Evolutionary conservation across 75 land plant genomes (phyloP), one percentile per base, ranked within the genome.

Genomic region (Picea sitchensis): DNA sequence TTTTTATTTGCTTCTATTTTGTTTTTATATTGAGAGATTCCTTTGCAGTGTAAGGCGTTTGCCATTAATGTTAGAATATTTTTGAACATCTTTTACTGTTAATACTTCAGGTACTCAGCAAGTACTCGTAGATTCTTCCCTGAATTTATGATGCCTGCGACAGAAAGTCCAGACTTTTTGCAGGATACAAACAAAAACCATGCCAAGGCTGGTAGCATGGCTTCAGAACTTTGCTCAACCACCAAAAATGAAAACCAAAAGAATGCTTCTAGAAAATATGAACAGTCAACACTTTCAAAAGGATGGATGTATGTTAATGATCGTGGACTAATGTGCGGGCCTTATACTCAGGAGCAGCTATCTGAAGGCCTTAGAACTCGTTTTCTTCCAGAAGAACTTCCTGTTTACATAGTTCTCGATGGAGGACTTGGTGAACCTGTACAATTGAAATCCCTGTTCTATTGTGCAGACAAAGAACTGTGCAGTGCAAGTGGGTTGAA

Each of bases 291-390:
- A 38, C 36, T 47, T 41, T 41, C 9, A 41, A 41, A 47, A 38
- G 51, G 73, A 20, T 69, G 73, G 73, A 71, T 71, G 73, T 44
- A 71, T 44, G 73, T 71, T 71, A 71, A 71, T 71, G 21, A 71
- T 71, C 23, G 26, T 32, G 73, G 73, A 20, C 13, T 38, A 47
- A 71, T 47, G 54, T 47, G 73, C 14, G 26, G 54, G n/a, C 54
- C 26, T 20, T 71, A 71, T 44, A 71, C 23, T 18, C 18, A 41
- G 8, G 54, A 71, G 54, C 73, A 41, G 13, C 73, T 71, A 0
- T 71, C 18, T 5, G 51, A 69, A 69, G 73, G 73, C 47, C 73
- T 69, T 41, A 18, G 12, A 38, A 69, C 51, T 41, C 0, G 14
- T 69, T 69, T 41, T 69, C 73, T 69, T 69, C 54, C 54, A 8